These are phyloP conservation scores for Canariomyces notabilis DNA, from an alignment of 2,329 filamentous ascomycete genomes.

Conservation along the genomic window DNA sequence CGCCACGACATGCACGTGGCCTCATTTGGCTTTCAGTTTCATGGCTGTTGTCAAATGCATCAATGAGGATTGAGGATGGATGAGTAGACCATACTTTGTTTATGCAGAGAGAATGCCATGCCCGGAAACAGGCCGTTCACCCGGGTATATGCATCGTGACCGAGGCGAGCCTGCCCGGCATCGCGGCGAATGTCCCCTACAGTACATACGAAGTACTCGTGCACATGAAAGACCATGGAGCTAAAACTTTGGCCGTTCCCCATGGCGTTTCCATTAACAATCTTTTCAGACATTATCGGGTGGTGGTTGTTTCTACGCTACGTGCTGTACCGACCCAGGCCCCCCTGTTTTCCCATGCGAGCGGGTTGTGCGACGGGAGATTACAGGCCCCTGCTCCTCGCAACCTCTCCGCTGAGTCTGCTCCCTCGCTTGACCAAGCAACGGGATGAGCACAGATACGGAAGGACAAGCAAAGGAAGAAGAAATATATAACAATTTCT, in stretches of 20 bases:
- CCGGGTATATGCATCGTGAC: neutral
- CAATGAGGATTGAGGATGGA: neutral
- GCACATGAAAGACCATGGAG: too few species aligned
- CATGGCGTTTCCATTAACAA: too few species aligned
- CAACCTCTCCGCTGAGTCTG: constrained; percentile 12
- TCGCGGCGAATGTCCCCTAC: too few species aligned
- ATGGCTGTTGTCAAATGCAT: constrained; percentile 1
- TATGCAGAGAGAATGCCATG: too few species aligned
- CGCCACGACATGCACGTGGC: constrained; percentile 11
- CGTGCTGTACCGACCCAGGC: neutral
- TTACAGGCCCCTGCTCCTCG: constrained; percentile 12
- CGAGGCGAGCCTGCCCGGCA: neutral
- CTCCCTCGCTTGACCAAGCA: neutral
- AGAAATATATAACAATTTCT: neutral
- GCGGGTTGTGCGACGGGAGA: constrained; percentile 22
- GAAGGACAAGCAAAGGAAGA: neutral
- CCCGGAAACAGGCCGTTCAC: neutral
- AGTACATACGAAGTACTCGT: neutral
- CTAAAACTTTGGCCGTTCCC: too few species aligned
- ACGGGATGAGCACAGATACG: neutral
- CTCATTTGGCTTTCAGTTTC: neutral
- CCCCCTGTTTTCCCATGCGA: constrained; percentile 14
- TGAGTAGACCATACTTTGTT: too few species aligned
- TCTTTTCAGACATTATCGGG: too few species aligned
- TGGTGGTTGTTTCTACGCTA: neutral